A percentile compares a stretch with the other conserved stretches of the same genome.
These are phyloP conservation scores for Eucommia ulmoides DNA, from an alignment of 257 asterid species.

Conservation along the genomic window DNA sequence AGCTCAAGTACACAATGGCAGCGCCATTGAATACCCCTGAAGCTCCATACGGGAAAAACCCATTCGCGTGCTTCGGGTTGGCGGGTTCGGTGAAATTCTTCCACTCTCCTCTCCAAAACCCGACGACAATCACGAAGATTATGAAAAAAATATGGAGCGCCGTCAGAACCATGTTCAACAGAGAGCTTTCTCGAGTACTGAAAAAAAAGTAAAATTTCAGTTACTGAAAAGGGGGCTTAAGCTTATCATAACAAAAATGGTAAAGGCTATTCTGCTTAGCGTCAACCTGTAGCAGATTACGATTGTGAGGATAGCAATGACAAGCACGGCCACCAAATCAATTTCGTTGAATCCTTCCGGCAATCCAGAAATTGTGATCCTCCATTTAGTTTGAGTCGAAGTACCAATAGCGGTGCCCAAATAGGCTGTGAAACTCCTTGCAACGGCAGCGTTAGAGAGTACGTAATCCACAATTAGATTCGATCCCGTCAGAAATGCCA, in stretches of 20 bases:
- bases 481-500: slow-evolving; percentile 78
- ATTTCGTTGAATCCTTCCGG: slow-evolving; percentile 76
- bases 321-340: slow-evolving; percentile 65
- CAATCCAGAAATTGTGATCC: slow-evolving; percentile 36
- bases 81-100: slow-evolving; percentile 53
- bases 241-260: not conserved
- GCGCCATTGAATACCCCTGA: slow-evolving; percentile 87
- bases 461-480: slow-evolving; percentile 80
- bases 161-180: slow-evolving; percentile 69
- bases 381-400: slow-evolving; percentile 24
- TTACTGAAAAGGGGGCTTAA: not conserved
- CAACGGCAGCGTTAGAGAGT: slow-evolving; percentile 90
- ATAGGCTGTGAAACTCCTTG: slow-evolving; percentile 83
- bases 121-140: slow-evolving; percentile 58
- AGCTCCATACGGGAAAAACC: slow-evolving; percentile 71
- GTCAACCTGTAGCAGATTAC: slow-evolving; percentile 78
- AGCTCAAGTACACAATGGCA: slow-evolving; percentile 84
- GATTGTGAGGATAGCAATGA: slow-evolving; percentile 60
- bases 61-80: slow-evolving; percentile 39
- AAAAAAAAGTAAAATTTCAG: not conserved
- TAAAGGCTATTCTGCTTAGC: not conserved
- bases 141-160: slow-evolving; percentile 62
- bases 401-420: slow-evolving; percentile 60
- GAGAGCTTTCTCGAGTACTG: slow-evolving; percentile 86
- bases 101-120: slow-evolving; percentile 60